Evolutionary conservation across 331 rosid genomes (phyloP).

Genomic region (Stylosanthes scabra): DNA sequence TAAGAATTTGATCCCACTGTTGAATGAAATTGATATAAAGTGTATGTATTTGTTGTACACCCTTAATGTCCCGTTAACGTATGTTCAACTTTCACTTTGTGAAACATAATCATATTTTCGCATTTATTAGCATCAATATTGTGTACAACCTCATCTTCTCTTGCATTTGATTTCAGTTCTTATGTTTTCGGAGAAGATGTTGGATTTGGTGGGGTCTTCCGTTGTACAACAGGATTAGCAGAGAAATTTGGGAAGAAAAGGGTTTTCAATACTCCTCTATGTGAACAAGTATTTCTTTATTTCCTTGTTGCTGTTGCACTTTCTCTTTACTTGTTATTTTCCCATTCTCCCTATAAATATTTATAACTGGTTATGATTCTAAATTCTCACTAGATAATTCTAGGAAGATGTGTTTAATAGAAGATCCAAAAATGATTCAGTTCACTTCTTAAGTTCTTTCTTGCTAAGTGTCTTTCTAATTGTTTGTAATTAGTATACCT

Average conservation of each 20-base stretch:
- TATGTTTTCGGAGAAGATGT: constrained; percentile 98
- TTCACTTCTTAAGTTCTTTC: constrained; percentile 12
- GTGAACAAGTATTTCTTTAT: constrained; percentile 99
- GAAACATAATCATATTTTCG: constrained; percentile 10
- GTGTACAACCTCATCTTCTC: constrained; percentile 17
- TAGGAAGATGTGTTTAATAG: background rate
- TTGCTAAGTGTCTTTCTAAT: constrained; percentile 1
- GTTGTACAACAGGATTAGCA: constrained; percentile 99
- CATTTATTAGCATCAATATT: constrained; percentile 5
- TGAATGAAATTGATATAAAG: background rate
- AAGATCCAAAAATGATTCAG: background rate
- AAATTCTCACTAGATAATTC: constrained; percentile 8
- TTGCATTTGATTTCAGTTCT: constrained; percentile 52
- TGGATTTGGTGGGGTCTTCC: constrained; percentile 96
- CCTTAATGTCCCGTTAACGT: constrained; percentile 9
- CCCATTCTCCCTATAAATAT: constrained; percentile 13
- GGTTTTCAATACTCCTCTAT: constrained; percentile 97
- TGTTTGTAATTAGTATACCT: constrained; percentile 9
- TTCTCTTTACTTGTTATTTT: constrained; percentile 5
- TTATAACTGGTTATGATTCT: background rate
- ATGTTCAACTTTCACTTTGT: background rate
- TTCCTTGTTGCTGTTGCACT: background rate
- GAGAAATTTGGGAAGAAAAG: constrained; percentile 86
- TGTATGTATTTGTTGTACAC: constrained; percentile 1
- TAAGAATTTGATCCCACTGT: constrained; percentile 14